Percentiles rank a stretch among this genome's conserved stretches.
Evolutionary conservation across 1,284 basidiomycete genomes (phyloP).

Genomic region (Pholiota adiposa): DNA sequence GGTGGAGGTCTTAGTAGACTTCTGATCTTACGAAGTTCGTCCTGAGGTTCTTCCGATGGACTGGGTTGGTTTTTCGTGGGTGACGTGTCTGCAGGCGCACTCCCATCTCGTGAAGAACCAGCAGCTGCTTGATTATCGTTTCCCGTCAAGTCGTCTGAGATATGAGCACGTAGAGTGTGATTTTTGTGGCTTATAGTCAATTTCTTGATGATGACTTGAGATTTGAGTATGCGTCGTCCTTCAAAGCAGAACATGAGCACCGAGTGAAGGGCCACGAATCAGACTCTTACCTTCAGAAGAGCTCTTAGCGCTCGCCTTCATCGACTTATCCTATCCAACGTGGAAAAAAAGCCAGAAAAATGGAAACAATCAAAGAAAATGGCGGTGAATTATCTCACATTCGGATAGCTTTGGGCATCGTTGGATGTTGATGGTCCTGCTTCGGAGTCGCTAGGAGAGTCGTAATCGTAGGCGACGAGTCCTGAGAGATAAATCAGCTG

Average conservation of each 20-base stretch:
- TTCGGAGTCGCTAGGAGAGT: slow-evolving; percentile 64
- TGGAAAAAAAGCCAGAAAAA: slow-evolving; percentile 65
- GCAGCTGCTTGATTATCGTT: slow-evolving; percentile 1
- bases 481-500: slow-evolving; percentile 39
- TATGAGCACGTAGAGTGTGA: slow-evolving; percentile 50
- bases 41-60: slow-evolving; percentile 30
- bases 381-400: slow-evolving; percentile 67
- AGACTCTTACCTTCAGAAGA: slow-evolving; percentile 52
- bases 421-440: slow-evolving; percentile 38
- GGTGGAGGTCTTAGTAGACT: slow-evolving; percentile 62
- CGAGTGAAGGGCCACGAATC: slow-evolving; percentile 1
- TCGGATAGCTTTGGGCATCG: slow-evolving; percentile 23
- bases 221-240: slow-evolving; percentile 48
- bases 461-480: slow-evolving; percentile 68
- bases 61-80: slow-evolving; percentile 18
- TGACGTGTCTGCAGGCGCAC: slow-evolving; percentile 27
- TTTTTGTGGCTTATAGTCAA: slow-evolving; percentile 48
- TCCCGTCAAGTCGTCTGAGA: slow-evolving; percentile 35
- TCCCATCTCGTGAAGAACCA: slow-evolving; percentile 11
- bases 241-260: not conserved
- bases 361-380: slow-evolving; percentile 58
- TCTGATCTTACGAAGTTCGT: slow-evolving; percentile 59
- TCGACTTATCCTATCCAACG: slow-evolving; percentile 67
- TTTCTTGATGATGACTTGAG: slow-evolving; percentile 64
- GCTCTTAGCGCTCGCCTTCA: slow-evolving; percentile 43